phyloP scores from a whole-genome alignment of 2,329 filamentous ascomycete genomes.

The Arthroderma uncinatum region DNA sequence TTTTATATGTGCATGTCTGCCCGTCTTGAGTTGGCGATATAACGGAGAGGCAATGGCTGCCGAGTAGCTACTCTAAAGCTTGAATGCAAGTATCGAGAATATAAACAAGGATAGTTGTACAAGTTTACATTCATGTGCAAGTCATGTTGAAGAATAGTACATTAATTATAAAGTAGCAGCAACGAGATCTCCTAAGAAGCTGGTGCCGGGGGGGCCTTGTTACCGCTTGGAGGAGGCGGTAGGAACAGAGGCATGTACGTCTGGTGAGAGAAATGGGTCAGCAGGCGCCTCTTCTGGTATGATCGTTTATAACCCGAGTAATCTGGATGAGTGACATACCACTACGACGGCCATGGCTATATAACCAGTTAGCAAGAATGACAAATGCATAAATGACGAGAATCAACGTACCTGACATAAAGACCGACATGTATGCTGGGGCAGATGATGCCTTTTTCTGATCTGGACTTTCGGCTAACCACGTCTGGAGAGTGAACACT shows the following conservation, averaged over 20 bases:
- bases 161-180: background rate
- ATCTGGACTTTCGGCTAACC: conserved; percentile 39
- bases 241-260: conserved; percentile 56
- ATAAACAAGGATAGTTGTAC: background rate
- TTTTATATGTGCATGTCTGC: too few relatives aligned
- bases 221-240: conserved; percentile 36
- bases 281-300: background rate
- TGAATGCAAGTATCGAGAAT: background rate
- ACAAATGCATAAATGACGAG: background rate
- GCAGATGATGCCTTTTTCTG: conserved; percentile 52
- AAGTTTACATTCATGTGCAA: background rate
- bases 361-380: background rate
- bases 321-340: conserved; percentile 26
- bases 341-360: conserved; percentile 50
- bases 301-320: background rate
- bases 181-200: background rate
- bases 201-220: conserved; percentile 27
- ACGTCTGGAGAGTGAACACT: conserved; percentile 38
- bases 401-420: conserved; percentile 60
- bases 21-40: too few relatives aligned
- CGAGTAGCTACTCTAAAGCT: background rate
- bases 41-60: background rate
- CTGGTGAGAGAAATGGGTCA: conserved; percentile 21
- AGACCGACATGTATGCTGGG: conserved; percentile 62
- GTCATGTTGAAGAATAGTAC: background rate